Percentiles rank a stretch among this genome's conserved stretches.
These are phyloP conservation scores for Aspergillus sp. DNA, from an alignment of 2,329 filamentous ascomycete genomes.

Conservation along the genomic window DNA sequence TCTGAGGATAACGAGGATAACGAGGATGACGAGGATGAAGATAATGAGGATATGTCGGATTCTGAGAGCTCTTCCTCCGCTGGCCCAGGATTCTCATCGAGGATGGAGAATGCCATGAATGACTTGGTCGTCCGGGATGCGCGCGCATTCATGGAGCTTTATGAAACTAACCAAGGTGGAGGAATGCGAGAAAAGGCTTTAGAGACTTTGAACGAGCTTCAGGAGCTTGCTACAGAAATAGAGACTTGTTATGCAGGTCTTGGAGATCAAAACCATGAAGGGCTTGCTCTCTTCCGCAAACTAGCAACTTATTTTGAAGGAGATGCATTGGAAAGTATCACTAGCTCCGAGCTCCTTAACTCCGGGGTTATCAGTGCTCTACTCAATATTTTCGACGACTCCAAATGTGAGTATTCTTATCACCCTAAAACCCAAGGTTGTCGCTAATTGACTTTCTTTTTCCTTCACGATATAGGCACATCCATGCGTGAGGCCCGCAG, in stretches of 20 bases:
- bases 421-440: not conserved
- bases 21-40: constrained; percentile 48
- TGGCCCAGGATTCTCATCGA: constrained; percentile 38
- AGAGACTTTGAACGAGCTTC: constrained; percentile 72
- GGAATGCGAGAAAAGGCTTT: constrained; percentile 76
- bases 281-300: constrained; percentile 67
- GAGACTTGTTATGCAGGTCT: constrained; percentile 63
- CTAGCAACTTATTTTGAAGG: constrained; percentile 84
- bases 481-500: constrained; percentile 63
- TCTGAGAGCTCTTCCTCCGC: constrained; percentile 65
- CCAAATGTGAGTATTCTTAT: constrained; percentile 45
- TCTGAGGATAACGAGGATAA: constrained; percentile 55
- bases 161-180: constrained; percentile 75
- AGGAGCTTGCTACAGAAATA: constrained; percentile 69
- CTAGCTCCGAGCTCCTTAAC: constrained; percentile 88
- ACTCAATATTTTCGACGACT: constrained; percentile 76
- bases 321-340: constrained; percentile 87
- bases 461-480: constrained; percentile 12
- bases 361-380: constrained; percentile 86
- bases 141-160: constrained; percentile 77
- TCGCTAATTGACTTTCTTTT: not conserved
- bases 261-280: constrained; percentile 44
- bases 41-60: constrained; percentile 57
- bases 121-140: constrained; percentile 74
- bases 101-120: constrained; percentile 56